Base-by-base conservation (phyloP, 2,329 filamentous ascomycete species). In the Phyllosticta citrichinensis region DNA sequence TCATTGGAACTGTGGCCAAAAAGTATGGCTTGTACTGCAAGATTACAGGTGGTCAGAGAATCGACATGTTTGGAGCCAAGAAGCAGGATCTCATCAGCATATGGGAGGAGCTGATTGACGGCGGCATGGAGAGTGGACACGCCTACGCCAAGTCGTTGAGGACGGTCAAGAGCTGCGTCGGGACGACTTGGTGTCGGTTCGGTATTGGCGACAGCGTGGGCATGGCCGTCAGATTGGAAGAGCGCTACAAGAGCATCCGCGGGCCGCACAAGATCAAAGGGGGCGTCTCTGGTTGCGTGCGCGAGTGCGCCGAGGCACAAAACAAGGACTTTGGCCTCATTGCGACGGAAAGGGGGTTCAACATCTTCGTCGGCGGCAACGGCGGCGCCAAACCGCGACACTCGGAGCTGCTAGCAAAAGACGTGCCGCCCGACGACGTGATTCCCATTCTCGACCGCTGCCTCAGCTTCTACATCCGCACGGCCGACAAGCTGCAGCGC, bases 261-360 rank as follows among this genome's bases (percentile, higher is more conserved):
- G 82, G 82, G 17, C 91, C 91, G 9, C 91, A 96, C 73, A 96
- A 96, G 79, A 83, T 95, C 72, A 96, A 96, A 74, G 91, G 89
- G 1, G 91, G 89, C 60, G 91, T 96, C 0, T 92, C 87, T 60
- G 91, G 91, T 12, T 96, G 91, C 65, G 90, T 96, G n/a, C 82
- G 91, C 60, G 91, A 96, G 74, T 96, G 91, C 66, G 91, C 91
- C 0, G 91, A 96, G 74, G 91, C 91, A 1, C 91, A 95, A 70
- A 93, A 87, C 74, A 96, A 96, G 75, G 91, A 96, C 69, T 96
- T 96, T 67, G 91, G 91, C 22, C 83, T 96, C 56, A 96, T 96
- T 62, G 91, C 91, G 14, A 95, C 90, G 0, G 91, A 96, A 64
- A 96, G 94, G 68, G 91, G 91, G 30, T 96, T 89, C 82, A 96